Percentiles rank a stretch among this genome's conserved stretches.
phyloP scores from a whole-genome alignment of 2,329 filamentous ascomycete genomes.

The Chaetomium sp. region DNA sequence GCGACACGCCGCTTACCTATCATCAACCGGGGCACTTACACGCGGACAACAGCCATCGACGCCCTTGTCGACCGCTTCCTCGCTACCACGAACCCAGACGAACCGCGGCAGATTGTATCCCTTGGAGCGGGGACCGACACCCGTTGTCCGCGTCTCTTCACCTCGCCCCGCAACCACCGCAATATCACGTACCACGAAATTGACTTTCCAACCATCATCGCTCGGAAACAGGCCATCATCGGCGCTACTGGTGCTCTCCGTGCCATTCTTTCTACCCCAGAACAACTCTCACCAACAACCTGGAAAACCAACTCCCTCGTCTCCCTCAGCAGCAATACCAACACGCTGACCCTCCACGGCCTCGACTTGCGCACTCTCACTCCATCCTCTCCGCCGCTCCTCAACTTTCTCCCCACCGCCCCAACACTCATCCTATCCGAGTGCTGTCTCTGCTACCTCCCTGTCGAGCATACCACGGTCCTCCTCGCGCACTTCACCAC shows the following conservation, averaged over 20 bases:
- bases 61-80: conserved; percentile 68
- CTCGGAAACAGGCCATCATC: conserved; percentile 54
- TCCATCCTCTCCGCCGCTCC: conserved; percentile 24
- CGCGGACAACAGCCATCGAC: conserved; percentile 79
- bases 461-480: conserved; percentile 53
- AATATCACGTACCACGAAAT: conserved; percentile 79
- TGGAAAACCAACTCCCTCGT: conserved; percentile 7
- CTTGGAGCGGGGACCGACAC: conserved; percentile 94
- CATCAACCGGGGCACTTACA: conserved; percentile 95
- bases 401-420: conserved; percentile 46
- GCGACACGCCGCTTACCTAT: conserved; percentile 65
- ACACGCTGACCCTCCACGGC: conserved; percentile 44
- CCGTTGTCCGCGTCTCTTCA: conserved; percentile 68
- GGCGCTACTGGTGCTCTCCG: conserved; percentile 34
- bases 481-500: conserved; percentile 61
- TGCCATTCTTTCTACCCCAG: conserved; percentile 10
- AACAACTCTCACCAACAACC: background rate
- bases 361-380: conserved; percentile 63
- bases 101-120: conserved; percentile 71
- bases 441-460: conserved; percentile 89
- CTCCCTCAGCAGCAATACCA: background rate
- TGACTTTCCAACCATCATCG: conserved; percentile 74
- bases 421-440: conserved; percentile 89
- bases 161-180: conserved; percentile 35
- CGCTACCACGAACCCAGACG: conserved; percentile 27